Conservation (phyloP, 495 filamentous ascomycete species). For the Neurospora pannonica region DNA sequence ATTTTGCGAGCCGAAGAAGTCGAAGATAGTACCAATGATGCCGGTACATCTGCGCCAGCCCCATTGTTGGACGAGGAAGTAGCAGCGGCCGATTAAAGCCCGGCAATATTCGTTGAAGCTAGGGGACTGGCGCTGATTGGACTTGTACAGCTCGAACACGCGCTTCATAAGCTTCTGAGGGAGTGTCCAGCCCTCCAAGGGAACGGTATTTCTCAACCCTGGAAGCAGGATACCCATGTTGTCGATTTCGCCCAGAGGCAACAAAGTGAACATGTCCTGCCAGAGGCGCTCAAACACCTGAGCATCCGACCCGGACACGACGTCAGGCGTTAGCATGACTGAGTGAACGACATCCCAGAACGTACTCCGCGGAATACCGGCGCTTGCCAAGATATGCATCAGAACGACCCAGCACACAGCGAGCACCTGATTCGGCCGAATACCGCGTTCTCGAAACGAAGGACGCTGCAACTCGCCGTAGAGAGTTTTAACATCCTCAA, state of each 20-base stretch:
- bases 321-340: slow-evolving; percentile 28
- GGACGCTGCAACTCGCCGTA: slow-evolving; percentile 50
- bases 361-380: slow-evolving; percentile 29
- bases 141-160: slow-evolving; percentile 55
- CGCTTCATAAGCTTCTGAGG: slow-evolving; percentile 57
- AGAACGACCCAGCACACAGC: slow-evolving; percentile 60
- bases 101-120: slow-evolving; percentile 77
- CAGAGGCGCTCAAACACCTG: slow-evolving; percentile 58
- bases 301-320: slow-evolving; percentile 36
- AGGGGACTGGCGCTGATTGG: slow-evolving; percentile 45
- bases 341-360: slow-evolving; percentile 54
- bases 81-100: slow-evolving; percentile 62
- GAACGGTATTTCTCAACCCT: slow-evolving; percentile 42
- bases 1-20: slow-evolving; percentile 75
- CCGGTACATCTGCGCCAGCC: slow-evolving; percentile 74
- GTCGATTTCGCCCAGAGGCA: slow-evolving; percentile 75
- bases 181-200: slow-evolving; percentile 62
- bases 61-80: slow-evolving; percentile 71
- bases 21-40: slow-evolving; percentile 73
- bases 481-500: slow-evolving; percentile 47
- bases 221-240: slow-evolving; percentile 48
- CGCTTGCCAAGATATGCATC: slow-evolving; percentile 47
- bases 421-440: slow-evolving; percentile 46
- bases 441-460: slow-evolving; percentile 52
- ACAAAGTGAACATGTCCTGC: slow-evolving; percentile 60